These are phyloP conservation scores for Aspergillus transmontanensis DNA, from an alignment of 2,329 filamentous ascomycete species.

Conservation along the genomic window DNA sequence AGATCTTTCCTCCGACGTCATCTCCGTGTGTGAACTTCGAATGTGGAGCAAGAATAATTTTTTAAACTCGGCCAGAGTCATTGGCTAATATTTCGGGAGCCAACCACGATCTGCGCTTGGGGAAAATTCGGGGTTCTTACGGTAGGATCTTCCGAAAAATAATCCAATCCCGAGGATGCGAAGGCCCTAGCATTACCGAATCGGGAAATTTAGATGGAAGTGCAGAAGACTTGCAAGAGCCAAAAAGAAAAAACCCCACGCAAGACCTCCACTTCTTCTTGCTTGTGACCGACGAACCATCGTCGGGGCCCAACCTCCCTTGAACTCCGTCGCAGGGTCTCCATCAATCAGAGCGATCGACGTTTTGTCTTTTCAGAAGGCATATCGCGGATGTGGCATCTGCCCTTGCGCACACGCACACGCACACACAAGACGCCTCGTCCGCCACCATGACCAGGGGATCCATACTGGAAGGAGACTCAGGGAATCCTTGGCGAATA, in stretches of 20 bases:
- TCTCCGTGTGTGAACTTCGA: neutral
- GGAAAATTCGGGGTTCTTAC: neutral
- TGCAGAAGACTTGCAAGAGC: neutral
- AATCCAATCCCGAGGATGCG: neutral
- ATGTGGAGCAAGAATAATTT: neutral
- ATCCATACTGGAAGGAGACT: neutral
- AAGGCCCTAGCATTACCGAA: neutral
- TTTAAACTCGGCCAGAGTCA: neutral
- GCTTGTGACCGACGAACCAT: slow-evolving; percentile 18
- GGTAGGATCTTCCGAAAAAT: neutral
- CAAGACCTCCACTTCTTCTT: neutral
- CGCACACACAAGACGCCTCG: neutral
- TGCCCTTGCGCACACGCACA: slow-evolving; percentile 10
- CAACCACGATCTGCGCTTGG: neutral
- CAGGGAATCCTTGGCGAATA: neutral
- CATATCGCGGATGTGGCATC: slow-evolving; percentile 9
- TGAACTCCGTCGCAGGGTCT: neutral
- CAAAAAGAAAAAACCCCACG: neutral
- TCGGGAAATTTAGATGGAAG: neutral
- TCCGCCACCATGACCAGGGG: neutral
- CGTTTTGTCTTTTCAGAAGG: neutral
- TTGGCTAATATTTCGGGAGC: slow-evolving; percentile 1
- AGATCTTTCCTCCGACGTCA: neutral
- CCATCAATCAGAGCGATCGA: slow-evolving; percentile 14
- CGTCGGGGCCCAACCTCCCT: slow-evolving; percentile 9